Percentiles rank a stretch among this genome's conserved stretches.
phyloP scores from a whole-genome alignment of 768 basidiomycete species.

The Leccinum incarnatum region DNA sequence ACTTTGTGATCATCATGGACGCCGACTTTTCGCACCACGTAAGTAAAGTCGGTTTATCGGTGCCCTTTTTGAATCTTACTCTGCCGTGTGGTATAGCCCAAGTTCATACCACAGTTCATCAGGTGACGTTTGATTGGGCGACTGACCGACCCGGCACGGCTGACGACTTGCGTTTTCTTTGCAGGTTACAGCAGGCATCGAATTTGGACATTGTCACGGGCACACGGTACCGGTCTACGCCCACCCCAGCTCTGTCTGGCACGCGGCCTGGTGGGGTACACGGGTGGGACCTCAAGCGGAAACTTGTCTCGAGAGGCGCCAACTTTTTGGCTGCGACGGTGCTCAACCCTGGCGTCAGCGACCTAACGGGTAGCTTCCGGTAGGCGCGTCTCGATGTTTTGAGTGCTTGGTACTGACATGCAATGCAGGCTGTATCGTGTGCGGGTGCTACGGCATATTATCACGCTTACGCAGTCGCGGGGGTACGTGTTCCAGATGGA shows the following conservation, averaged over 20 bases:
- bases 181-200: constrained; percentile 76
- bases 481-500: constrained; percentile 99
- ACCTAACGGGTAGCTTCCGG: constrained; percentile 90
- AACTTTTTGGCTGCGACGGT: constrained; percentile 89
- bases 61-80: constrained; percentile 4
- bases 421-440: constrained; percentile 66
- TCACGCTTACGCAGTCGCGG: constrained; percentile 78
- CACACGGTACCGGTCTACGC: constrained; percentile 73
- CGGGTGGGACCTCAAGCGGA: constrained; percentile 90
- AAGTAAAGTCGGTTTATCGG: constrained; percentile 26
- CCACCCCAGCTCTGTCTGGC: constrained; percentile 54
- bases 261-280: constrained; percentile 81
- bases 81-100: constrained; percentile 55
- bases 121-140: constrained; percentile 40
- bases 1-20: constrained; percentile 97
- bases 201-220: constrained; percentile 93
- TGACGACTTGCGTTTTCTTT: constrained; percentile 1
- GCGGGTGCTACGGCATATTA: constrained; percentile 76
- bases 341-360: constrained; percentile 81
- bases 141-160: background rate
- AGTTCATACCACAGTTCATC: constrained; percentile 93
- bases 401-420: background rate
- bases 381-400: constrained; percentile 31
- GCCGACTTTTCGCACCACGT: constrained; percentile 96
- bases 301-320: constrained; percentile 83